Conservation (phyloP, 306 rosid genomes). For the Quercus suber region DNA sequence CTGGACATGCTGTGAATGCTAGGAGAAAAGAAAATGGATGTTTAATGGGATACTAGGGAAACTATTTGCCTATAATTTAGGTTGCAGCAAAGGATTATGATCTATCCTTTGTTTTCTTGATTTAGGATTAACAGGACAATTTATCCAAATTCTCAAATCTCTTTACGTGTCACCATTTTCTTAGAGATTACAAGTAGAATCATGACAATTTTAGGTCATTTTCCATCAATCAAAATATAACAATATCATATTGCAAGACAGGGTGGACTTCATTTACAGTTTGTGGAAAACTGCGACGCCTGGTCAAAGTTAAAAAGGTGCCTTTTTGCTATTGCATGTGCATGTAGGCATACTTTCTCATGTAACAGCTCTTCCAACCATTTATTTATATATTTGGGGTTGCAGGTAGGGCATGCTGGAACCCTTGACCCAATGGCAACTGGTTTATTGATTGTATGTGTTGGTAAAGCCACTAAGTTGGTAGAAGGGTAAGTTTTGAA, state of each 20-base stretch:
- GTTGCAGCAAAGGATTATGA: neutral
- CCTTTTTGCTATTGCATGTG: neutral
- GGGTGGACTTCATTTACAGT: slow-evolving; percentile 99
- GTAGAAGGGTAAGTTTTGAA: slow-evolving; percentile 61
- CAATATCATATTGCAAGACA: slow-evolving; percentile 29
- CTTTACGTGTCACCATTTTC: neutral
- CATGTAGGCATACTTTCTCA: neutral
- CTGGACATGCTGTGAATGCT: neutral
- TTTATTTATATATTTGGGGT: slow-evolving; percentile 14
- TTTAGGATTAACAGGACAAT: neutral
- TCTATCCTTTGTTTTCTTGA: neutral
- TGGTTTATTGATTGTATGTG: slow-evolving; percentile 91
- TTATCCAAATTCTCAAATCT: slow-evolving; percentile 1
- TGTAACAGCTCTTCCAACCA: slow-evolving; percentile 9
- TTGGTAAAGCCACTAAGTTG: slow-evolving; percentile 91
- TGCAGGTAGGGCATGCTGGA: slow-evolving; percentile 97
- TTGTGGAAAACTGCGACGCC: slow-evolving; percentile 94
- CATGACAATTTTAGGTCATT: slow-evolving; percentile 2
- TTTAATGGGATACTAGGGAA: neutral
- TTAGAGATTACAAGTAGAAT: neutral
- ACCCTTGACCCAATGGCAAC: slow-evolving; percentile 99
- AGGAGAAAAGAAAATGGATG: neutral
- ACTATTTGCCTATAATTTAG: neutral
- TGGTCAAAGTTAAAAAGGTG: slow-evolving; percentile 94
- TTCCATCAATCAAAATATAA: neutral